Evolutionary conservation across 495 filamentous ascomycete species (phyloP).

Genomic region (Daldinia loculata): DNA sequence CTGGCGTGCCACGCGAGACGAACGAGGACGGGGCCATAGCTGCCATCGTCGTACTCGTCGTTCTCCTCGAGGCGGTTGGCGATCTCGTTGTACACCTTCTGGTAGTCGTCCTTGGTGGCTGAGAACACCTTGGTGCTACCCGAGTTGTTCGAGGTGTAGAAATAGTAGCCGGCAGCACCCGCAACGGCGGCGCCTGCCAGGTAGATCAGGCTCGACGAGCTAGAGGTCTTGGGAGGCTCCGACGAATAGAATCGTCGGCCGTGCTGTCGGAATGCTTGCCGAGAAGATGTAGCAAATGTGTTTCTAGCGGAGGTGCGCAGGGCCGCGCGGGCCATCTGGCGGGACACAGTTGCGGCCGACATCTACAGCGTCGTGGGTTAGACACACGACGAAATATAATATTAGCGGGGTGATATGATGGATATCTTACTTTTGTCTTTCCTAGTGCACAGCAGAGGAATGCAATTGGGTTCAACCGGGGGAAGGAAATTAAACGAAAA

Average conservation of each 20-base stretch:
- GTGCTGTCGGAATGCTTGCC: conserved; percentile 69
- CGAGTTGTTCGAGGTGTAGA: conserved; percentile 67
- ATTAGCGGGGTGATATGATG: conserved; percentile 23
- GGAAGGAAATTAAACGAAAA: conserved; percentile 12
- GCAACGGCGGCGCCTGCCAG: conserved; percentile 63
- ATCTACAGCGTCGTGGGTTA: conserved; percentile 50
- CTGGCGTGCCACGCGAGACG: conserved; percentile 89
- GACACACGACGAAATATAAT: conserved; percentile 25
- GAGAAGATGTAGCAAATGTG: conserved; percentile 58
- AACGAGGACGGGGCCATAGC: conserved; percentile 89
- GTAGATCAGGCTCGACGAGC: conserved; percentile 53
- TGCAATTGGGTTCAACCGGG: conserved; percentile 32
- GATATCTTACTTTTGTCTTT: conserved; percentile 37
- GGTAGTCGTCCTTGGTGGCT: conserved; percentile 87
- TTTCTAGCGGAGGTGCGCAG: conserved; percentile 63
- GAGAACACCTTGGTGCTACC: conserved; percentile 67
- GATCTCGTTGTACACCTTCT: conserved; percentile 93
- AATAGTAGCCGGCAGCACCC: conserved; percentile 75
- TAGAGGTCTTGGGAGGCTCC: conserved; percentile 66
- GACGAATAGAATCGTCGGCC: conserved; percentile 81
- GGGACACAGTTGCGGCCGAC: conserved; percentile 54
- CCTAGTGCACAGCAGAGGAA: conserved; percentile 35
- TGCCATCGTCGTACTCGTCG: conserved; percentile 96
- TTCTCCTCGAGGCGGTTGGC: conserved; percentile 81
- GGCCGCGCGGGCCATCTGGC: conserved; percentile 65